Base-by-base conservation (phyloP, 306 rosid species). In the Pterocarpus santalinus region DNA sequence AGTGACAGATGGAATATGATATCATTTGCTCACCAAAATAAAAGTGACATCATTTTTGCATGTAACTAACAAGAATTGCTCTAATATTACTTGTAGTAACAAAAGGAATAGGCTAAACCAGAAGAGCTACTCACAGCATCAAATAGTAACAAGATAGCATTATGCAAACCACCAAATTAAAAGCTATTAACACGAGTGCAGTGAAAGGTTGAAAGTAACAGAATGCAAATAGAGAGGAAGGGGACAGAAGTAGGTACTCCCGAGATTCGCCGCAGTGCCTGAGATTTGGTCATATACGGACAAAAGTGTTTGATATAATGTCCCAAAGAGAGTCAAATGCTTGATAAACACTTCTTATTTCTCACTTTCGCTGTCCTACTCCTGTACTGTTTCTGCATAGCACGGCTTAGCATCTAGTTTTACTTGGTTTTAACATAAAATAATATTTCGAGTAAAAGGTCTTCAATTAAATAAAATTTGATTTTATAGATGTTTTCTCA, bases 271-370 rank as follows among this genome's bases (percentile, higher is more conserved):
- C 47, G 73, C 75, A 72, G 81, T 36, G 83, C 7, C 58, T 36
- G 85, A 70, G 81, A 81, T 76, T 75, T 62, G 47, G 65, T 72
- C 58, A 53, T 63, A 65, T 14, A 58, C 46, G 15, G 79, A 79
- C 61, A 74, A 72, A 58, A 10, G 66, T 78, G 86, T 78, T 84
- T 67, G 85, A 28, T 76, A 32, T 14, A 80, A 64, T 82, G 84
- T 44, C 78, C 7, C 8, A 41, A 0, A 77, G 34, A 66, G 33
- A 49, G 62, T 62, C 72, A 38, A 62, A 22, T 14, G 11, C 71
- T 13, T 67, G 13, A 43, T 68, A 44, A 9, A 13, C 53, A 47
- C 53, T 47, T 51, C 5, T 47, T 43, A 6, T 5, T 69, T 30
- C 58, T 30, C 41, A 5, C 22, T 5, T 10, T 16, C 64, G 35